Base-by-base conservation (phyloP, 2,329 filamentous ascomycete species). In the Xylariaceae sp. region DNA sequence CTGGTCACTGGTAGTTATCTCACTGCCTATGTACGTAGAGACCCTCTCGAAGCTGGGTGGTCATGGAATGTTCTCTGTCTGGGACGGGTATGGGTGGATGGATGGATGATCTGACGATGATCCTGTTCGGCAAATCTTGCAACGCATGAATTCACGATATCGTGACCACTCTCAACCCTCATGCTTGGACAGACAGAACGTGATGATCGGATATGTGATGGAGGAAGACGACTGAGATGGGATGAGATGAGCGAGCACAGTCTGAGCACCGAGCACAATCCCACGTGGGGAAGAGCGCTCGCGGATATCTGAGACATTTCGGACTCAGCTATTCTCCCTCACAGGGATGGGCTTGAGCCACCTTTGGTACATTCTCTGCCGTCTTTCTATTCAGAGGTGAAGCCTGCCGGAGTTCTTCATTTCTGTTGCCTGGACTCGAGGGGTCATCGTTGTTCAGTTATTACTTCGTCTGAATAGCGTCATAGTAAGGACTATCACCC, bases 231-330 rank as follows among this genome's bases (percentile, higher is more conserved):
- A 30, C 23, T 5, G 23, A 30, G 23, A 5, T 30, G 23, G 5
- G 23, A 30, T 30, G 23, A 5, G 23, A 30, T 30, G 23, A 30
- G 23, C 23, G 23, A 30, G 23, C 23, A 30, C 23, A 30, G 23
- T 30, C 23, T 64, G 65, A 68, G 52, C 61, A 67, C 65, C 64
- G 62, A 64, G 47, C 47, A 49, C 47, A 62, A 64, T 64, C 51
- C 67, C 69, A 71, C 69, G 68, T 70, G 68, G 66, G 37, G 37
- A 42, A 42, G 37, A 42, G 62, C 47, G 57, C 60, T 64, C 66
- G 61, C 67, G 66, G 68, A 60, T 65, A 62, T 63, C 58, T 70
- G 63, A 71, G 68, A 71, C 68, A 70, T 60, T 59, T 35, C 49
- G 49, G 60, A 61, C 58, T 62, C 58, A 62, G 63, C 49, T 50